Evolutionary conservation across 2,329 filamentous ascomycete genomes (phyloP).

Genomic region (Hypoxylon rubiginosum): DNA sequence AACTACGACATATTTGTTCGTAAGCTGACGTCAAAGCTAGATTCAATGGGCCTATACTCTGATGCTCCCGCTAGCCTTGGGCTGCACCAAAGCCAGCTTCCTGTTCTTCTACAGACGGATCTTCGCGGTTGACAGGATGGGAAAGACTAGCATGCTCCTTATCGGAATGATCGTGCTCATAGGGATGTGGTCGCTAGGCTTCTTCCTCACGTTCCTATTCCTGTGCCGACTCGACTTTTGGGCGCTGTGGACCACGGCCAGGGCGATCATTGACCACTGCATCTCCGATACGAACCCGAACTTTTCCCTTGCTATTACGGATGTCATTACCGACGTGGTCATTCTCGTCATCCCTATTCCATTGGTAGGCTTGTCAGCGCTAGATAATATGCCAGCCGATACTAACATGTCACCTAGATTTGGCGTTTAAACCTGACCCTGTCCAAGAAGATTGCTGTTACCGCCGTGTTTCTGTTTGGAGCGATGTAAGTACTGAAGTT

Average conservation of each 20-base stretch:
- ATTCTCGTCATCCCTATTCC: not conserved
- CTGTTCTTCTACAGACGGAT: conserved; percentile 40
- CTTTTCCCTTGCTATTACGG: not conserved
- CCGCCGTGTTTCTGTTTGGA: not conserved
- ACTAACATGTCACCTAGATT: not conserved
- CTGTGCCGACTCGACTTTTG: conserved; percentile 17
- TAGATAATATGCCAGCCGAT: not conserved
- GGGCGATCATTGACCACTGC: not conserved
- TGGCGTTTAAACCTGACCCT: not conserved
- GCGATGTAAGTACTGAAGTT: not conserved
- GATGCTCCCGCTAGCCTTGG: conserved; percentile 34
- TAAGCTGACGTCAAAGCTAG: not conserved
- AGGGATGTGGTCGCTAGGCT: conserved; percentile 24
- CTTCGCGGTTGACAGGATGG: conserved; percentile 22
- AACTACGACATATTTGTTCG: not conserved
- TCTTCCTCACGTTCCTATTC: conserved; percentile 35
- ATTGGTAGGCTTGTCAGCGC: not conserved
- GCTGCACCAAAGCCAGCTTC: conserved; percentile 35
- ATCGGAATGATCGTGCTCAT: conserved; percentile 23
- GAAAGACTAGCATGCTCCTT: conserved; percentile 15
- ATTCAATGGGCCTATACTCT: conserved; percentile 19
- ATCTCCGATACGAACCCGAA: not conserved
- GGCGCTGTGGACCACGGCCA: conserved; percentile 8
- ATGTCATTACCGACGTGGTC: conserved; percentile 1
- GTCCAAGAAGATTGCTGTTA: not conserved